Evolutionary conservation across 495 filamentous ascomycete genomes (phyloP), one percentile per base, ranked within the genome.

Genomic region (Hypomontagnella monticulosa): DNA sequence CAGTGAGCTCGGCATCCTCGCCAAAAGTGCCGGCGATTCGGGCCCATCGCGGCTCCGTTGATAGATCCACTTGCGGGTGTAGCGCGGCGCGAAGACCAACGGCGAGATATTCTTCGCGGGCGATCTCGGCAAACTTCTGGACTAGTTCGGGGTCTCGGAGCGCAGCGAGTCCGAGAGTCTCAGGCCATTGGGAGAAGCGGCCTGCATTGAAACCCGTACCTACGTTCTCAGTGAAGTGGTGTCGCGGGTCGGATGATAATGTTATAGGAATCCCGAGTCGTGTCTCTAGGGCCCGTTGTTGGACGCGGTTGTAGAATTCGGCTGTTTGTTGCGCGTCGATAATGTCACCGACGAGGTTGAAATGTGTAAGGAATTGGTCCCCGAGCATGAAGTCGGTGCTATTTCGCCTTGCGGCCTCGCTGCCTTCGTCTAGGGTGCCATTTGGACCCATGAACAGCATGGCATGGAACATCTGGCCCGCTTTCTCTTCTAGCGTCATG

Each of bases 401-500:
- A 38, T 72, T 69, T 9, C 63, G 48, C 14, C 12, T 14, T 5
- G 16, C 15, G 10, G 40, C 38, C 12, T 34, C 55, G 16, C 57
- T 43, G 10, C 63, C 68, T 56, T 46, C 10, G 42, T 71, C 64
- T 14, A 71, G 16, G 3, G 68, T 68, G 43, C 63, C 63, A 37
- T 71, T 67, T 5, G 68, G 34, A 0, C 68, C 68, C 59, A 57
- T 44, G 27, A 36, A 57, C 18, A 71, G 18, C 68, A 63, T 63
- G 10, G 64, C 38, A 33, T 86, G 84, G 47, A 85, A 81, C 71
- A 89, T 79, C 71, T 88, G 86, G 5, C 80, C 79, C 53, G 81
- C 79, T 61, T 89, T 89, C 56, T 89, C 87, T 54, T 85, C 79
- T 36, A 86, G 74, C 0, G 84, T 88, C 87, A 89, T 88, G 30